phyloP scores from a whole-genome alignment of 257 asterid species.

The Pogostemon cablin region DNA sequence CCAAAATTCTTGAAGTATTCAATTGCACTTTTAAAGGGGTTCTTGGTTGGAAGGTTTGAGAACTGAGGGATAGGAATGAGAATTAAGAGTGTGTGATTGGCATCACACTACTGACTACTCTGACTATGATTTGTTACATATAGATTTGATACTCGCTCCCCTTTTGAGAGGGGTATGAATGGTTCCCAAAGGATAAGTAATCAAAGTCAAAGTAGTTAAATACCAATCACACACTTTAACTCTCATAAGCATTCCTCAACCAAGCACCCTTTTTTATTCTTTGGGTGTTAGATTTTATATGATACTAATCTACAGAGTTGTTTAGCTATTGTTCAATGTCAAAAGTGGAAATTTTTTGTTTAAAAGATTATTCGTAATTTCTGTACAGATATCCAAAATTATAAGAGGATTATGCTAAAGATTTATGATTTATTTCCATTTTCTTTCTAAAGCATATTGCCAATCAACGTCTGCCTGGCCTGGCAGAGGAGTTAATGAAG shows the following conservation, averaged over 20 bases:
- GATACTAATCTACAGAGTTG: background rate
- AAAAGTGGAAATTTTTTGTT: background rate
- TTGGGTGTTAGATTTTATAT: conserved; percentile 12
- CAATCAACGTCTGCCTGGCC: conserved; percentile 70
- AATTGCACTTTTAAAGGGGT: background rate
- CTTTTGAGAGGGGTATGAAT: no score
- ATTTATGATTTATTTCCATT: conserved; percentile 2
- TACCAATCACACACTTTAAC: no score
- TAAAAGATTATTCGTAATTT: conserved; percentile 4
- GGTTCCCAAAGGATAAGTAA: no score
- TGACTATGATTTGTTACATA: no score
- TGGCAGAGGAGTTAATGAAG: conserved; percentile 63
- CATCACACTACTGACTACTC: no score
- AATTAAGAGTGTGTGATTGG: no score
- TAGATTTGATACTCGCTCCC: no score
- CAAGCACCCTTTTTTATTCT: background rate
- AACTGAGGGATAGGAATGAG: no score
- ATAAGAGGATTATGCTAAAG: conserved; percentile 18
- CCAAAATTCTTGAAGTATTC: conserved; percentile 3
- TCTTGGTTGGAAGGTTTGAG: no score
- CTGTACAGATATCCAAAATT: background rate
- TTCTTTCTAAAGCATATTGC: conserved; percentile 76
- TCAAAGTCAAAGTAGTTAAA: no score
- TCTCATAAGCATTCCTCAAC: no score
- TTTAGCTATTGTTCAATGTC: conserved; percentile 1